Evolutionary conservation across 1,284 basidiomycete species (phyloP).

Genomic region (Bjerkandera adusta): DNA sequence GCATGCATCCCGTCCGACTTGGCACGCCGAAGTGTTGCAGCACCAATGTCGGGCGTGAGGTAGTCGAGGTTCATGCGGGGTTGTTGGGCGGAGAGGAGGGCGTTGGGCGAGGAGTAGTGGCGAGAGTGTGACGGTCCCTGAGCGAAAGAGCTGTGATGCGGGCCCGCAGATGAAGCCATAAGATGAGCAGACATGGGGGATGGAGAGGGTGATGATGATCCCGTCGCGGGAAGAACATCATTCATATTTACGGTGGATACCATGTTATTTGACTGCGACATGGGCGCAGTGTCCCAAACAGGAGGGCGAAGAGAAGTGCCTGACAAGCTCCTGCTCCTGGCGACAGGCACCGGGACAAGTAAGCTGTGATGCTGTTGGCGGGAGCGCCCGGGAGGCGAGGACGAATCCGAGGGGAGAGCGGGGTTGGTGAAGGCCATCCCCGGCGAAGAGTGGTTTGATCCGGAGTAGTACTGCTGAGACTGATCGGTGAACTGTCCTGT

Average conservation of each 20-base stretch:
- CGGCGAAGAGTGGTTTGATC: constrained; percentile 23
- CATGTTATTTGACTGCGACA: constrained; percentile 26
- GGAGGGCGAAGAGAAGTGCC: constrained; percentile 59
- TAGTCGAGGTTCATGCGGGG: constrained; percentile 32
- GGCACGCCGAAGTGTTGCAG: constrained; percentile 28
- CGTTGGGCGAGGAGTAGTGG: constrained; percentile 23
- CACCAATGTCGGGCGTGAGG: constrained; percentile 43
- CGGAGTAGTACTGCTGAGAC: constrained; percentile 26
- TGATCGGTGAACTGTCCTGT: constrained; percentile 29
- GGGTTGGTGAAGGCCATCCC: constrained; percentile 23
- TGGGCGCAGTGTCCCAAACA: constrained; percentile 45
- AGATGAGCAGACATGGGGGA: constrained; percentile 21
- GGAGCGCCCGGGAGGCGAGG: constrained; percentile 20
- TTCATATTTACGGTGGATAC: constrained; percentile 44
- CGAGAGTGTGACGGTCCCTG: constrained; percentile 25
- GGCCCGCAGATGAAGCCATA: constrained; percentile 30
- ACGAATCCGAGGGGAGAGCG: constrained; percentile 10
- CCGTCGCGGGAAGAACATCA: constrained; percentile 41
- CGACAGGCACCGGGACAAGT: constrained; percentile 30
- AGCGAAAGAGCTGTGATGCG: constrained; percentile 29
- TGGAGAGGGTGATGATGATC: constrained; percentile 21
- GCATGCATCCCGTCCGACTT: constrained; percentile 50
- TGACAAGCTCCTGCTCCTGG: constrained; percentile 55
- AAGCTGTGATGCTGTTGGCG: constrained; percentile 23
- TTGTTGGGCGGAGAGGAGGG: constrained; percentile 25